phyloP scores from a whole-genome alignment of 2,329 filamentous ascomycete species.

The Ceratocystis lukuohia region DNA sequence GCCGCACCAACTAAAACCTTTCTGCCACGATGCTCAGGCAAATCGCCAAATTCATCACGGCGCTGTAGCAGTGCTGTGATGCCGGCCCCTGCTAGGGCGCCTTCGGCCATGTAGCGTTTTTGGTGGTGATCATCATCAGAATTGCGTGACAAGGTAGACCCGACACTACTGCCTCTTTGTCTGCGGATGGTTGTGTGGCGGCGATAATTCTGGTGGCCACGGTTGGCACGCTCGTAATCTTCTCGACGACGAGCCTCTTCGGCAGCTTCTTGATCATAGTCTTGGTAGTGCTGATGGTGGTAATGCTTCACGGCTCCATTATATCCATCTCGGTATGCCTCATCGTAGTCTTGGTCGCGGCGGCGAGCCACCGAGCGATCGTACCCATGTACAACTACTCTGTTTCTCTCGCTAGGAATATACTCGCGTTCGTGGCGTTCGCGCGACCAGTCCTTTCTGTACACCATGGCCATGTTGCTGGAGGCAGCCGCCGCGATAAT shows the following conservation, averaged over 20 bases:
- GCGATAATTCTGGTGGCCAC: constrained; percentile 32
- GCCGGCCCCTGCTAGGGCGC: constrained; percentile 51
- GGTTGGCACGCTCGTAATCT: constrained; percentile 31
- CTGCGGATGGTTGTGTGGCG: constrained; percentile 29
- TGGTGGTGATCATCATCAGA: constrained; percentile 32
- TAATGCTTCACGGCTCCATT: constrained; percentile 25
- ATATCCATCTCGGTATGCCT: constrained; percentile 28
- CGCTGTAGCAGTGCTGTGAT: constrained; percentile 45
- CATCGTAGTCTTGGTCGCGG: constrained; percentile 40
- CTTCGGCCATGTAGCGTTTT: constrained; percentile 48
- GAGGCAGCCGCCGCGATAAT: constrained; percentile 25
- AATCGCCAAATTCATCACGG: constrained; percentile 37
- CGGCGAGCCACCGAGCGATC: constrained; percentile 16
- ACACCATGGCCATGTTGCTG: constrained; percentile 23
- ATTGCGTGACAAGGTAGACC: constrained; percentile 24
- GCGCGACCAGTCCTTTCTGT: constrained; percentile 26
- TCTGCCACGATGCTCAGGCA: constrained; percentile 39
- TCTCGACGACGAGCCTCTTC: constrained; percentile 25
- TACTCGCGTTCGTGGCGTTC: constrained; percentile 43
- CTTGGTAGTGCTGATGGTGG: constrained; percentile 28
- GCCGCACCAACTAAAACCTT: constrained; percentile 50
- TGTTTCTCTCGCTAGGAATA: constrained; percentile 15
- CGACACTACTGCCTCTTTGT: constrained; percentile 36
- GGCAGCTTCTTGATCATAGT: constrained; percentile 19
- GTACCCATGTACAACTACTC: constrained; percentile 14